Base-by-base conservation (phyloP, 805 yeast species). In the Monosporozyma yasuniensis region DNA sequence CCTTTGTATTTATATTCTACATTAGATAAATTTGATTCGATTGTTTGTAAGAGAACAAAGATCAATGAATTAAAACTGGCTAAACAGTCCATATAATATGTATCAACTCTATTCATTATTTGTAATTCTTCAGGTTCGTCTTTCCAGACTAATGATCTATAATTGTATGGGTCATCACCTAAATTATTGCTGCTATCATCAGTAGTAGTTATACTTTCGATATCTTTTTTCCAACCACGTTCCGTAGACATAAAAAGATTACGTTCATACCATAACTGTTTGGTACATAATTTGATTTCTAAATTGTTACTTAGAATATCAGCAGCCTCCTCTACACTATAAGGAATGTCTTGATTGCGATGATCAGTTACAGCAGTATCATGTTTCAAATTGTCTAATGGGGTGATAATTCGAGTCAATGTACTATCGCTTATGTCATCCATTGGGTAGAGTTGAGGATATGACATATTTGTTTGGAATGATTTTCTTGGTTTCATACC, bases 261-360 rank as follows among this genome's bases (percentile, higher is more conserved):
- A 48, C 90, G 72, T 52, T 84, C 91, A 25, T 73, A 64, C 80
- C 89, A 82, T 42, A 90, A 65, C 59, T 90, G 89, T 51, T 79
- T 75, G 14, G 79, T 72, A n/a, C 82, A 76, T 49, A 86, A 76
- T 44, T 85, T 81, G 21, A 84, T 83, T 50, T 79, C 73, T 1
- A 87, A 75, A 14, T 84, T 78, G 10, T 77, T 68, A 27, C 76
- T 73, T 53, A 87, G 76, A 8, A 91, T 75, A 12, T 77, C 76
- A 22, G 87, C 75, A 0, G 96, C 96, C 62, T 91, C 96, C 44
- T 76, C 71, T 27, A 90, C 80, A 53, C 95, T 88, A 38, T 69
- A 74, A 0, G 97, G 97, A 9, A 44, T 32, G 10, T 12, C 27
- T 11, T 11, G 21, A 8, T 12, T 39, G 11, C 12, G 18, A 3